Base-by-base conservation (phyloP, 352 stramenopile species). In the Globisporangium apiculatum region DNA sequence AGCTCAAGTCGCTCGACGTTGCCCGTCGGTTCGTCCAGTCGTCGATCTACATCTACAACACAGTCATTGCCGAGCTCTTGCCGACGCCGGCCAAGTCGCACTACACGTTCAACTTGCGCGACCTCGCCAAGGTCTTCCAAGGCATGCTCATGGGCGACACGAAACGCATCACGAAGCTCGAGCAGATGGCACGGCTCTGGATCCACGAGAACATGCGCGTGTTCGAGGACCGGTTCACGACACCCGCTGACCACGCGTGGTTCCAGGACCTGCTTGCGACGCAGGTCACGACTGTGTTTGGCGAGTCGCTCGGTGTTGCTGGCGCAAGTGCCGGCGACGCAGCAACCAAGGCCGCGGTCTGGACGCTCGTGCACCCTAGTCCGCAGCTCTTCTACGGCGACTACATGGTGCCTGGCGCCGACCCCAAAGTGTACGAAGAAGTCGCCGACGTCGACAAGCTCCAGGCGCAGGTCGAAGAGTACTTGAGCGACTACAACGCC, bases 361-460 rank as follows among this genome's bases (percentile, higher is more conserved):
- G 84, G 84, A 67, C 82, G 3, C 58, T 86, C 8, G 79, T 91
- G 5, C 75, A 89, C 38, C 81, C 81, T 12, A 73, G 59, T 0
- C 64, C 64, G 45, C 56, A 70, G 73, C 54, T 97, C 3, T 82
- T 98, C 53, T 98, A 91, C 56, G 91, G 86, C 8, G 94, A 98
- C 66, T 98, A 97, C 61, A 89, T 97, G 80, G 74, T 96, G 0
- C 88, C 89, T 14, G 91, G 91, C 5, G 89, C 87, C 4, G 89
- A 97, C 18, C 89, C 91, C 4, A 94, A 89, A 46, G 63, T 94
- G 5, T 98, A 98, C 61, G 91, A 97, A 56, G 89, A 98, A 54
- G 88, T 97, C 12, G 62, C 79, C 3, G 89, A 97, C 58, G 73
- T 96, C 17, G 81, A 93, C 3, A 91, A 89, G 55, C 67, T 94